Percentiles rank a stretch among this genome's conserved stretches.
These are phyloP conservation scores for Sistotremastrum suecicum DNA, from an alignment of 768 basidiomycete species.

Conservation along the genomic window DNA sequence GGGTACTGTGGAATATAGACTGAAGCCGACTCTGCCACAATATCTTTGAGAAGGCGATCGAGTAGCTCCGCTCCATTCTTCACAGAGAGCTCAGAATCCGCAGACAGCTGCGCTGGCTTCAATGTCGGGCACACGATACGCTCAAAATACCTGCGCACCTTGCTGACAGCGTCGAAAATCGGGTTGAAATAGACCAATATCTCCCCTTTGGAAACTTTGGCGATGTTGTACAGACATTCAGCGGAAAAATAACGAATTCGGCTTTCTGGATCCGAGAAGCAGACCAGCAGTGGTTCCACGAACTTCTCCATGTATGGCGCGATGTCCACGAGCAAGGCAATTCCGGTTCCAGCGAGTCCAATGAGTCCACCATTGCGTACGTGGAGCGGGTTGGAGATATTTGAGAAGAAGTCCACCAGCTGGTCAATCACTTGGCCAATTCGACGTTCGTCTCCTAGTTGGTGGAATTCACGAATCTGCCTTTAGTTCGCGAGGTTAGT, in stretches of 20 bases:
- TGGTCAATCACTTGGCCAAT: slow-evolving; percentile 87
- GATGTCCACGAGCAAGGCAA: slow-evolving; percentile 86
- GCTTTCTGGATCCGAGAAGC: slow-evolving; percentile 90
- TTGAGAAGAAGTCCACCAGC: slow-evolving; percentile 86
- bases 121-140: slow-evolving; percentile 6
- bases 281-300: slow-evolving; percentile 72
- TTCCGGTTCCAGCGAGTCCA: slow-evolving; percentile 92
- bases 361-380: slow-evolving; percentile 91
- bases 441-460: slow-evolving; percentile 64
- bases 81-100: slow-evolving; percentile 90
- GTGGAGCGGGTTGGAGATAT: slow-evolving; percentile 68
- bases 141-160: slow-evolving; percentile 36
- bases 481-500: slow-evolving; percentile 19
- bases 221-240: slow-evolving; percentile 96
- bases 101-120: slow-evolving; percentile 54
- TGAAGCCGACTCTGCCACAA: slow-evolving; percentile 92
- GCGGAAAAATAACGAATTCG: slow-evolving; percentile 95
- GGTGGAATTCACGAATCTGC: slow-evolving; percentile 77
- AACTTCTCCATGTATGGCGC: slow-evolving; percentile 93
- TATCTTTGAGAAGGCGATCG: slow-evolving; percentile 94
- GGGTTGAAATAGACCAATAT: slow-evolving; percentile 96
- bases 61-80: slow-evolving; percentile 97
- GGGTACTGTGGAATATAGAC: slow-evolving; percentile 84
- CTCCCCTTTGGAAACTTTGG: slow-evolving; percentile 94
- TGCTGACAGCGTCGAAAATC: slow-evolving; percentile 93